Conservation (phyloP, 805 yeast genomes). For the Candida succiphila region DNA sequence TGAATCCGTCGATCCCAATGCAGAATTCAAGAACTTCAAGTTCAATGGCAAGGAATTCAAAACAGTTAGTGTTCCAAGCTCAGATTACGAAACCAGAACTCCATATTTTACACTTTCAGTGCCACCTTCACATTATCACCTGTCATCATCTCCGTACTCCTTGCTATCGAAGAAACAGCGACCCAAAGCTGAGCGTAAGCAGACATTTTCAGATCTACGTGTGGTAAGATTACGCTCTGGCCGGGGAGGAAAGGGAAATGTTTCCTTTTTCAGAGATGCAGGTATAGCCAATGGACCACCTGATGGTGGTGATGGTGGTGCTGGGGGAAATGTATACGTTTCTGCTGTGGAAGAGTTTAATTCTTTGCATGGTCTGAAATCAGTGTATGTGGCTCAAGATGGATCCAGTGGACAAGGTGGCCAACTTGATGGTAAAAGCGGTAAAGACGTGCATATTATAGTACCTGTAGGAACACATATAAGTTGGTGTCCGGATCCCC, state of each 20-base stretch:
- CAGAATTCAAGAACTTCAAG: conserved; percentile 4
- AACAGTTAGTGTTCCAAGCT: conserved; percentile 7
- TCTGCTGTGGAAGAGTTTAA: conserved; percentile 67
- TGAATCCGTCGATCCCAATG: conserved; percentile 12
- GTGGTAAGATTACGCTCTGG: conserved; percentile 67
- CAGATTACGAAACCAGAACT: conserved; percentile 1
- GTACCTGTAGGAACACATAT: conserved; percentile 91
- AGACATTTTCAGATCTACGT: conserved; percentile 52
- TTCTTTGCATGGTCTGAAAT: conserved; percentile 60
- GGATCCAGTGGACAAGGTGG: conserved; percentile 66
- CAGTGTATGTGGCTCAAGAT: conserved; percentile 58
- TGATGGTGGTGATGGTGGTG: conserved; percentile 98
- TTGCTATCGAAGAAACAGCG: conserved; percentile 23
- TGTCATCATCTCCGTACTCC: conserved; percentile 30
- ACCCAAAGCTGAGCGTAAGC: conserved; percentile 31
- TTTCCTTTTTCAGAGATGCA: conserved; percentile 82
- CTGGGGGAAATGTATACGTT: conserved; percentile 80
- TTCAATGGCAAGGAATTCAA: conserved; percentile 5
- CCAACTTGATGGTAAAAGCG: conserved; percentile 82
- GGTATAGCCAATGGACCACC: conserved; percentile 87
- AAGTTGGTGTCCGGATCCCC: conserved; percentile 76
- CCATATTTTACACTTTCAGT: conserved; percentile 18
- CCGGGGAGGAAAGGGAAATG: conserved; percentile 79
- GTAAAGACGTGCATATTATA: conserved; percentile 66
- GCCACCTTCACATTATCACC: conserved; percentile 21